Evolutionary conservation across 1,284 basidiomycete species (phyloP).

Genomic region (Puccinia coronata): DNA sequence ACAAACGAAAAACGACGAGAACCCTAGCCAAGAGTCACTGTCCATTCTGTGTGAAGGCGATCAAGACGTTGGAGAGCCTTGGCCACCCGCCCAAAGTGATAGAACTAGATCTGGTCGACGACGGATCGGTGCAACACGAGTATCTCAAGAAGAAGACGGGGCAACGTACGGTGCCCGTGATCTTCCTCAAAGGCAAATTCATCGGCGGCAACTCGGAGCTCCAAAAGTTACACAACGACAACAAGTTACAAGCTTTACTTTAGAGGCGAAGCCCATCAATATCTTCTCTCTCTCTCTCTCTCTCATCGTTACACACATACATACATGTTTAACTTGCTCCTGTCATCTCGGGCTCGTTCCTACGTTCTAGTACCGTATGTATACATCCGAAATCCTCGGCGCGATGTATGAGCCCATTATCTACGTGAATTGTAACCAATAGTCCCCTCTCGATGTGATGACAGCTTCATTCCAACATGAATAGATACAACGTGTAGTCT

Average conservation of each 20-base stretch:
- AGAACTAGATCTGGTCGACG: conserved; percentile 59
- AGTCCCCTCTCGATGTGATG: too few relatives aligned
- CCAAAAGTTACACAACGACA: conserved; percentile 21
- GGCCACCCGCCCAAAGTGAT: conserved; percentile 56
- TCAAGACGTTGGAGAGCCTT: conserved; percentile 12
- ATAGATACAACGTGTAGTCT: too few relatives aligned
- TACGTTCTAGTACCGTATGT: too few relatives aligned
- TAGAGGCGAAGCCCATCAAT: background rate
- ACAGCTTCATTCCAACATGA: too few relatives aligned
- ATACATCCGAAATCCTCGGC: too few relatives aligned
- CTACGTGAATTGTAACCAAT: too few relatives aligned
- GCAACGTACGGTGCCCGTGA: conserved; percentile 61
- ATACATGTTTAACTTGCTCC: too few relatives aligned
- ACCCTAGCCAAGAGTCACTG: conserved; percentile 32
- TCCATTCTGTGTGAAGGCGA: conserved; percentile 35
- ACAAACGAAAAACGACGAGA: background rate
- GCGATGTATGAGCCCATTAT: too few relatives aligned
- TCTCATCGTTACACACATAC: background rate
- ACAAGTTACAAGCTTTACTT: conserved; percentile 1
- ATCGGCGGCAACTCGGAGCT: conserved; percentile 56
- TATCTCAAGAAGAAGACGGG: conserved; percentile 60
- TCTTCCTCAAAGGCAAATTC: conserved; percentile 60
- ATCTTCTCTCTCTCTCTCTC: background rate
- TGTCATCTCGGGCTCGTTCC: too few relatives aligned
- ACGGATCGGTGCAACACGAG: conserved; percentile 56